A percentile compares a stretch with the other conserved stretches of the same genome.
These are phyloP conservation scores for Tolypocladium nubicola DNA, from an alignment of 2,329 filamentous ascomycete genomes.

Conservation along the genomic window DNA sequence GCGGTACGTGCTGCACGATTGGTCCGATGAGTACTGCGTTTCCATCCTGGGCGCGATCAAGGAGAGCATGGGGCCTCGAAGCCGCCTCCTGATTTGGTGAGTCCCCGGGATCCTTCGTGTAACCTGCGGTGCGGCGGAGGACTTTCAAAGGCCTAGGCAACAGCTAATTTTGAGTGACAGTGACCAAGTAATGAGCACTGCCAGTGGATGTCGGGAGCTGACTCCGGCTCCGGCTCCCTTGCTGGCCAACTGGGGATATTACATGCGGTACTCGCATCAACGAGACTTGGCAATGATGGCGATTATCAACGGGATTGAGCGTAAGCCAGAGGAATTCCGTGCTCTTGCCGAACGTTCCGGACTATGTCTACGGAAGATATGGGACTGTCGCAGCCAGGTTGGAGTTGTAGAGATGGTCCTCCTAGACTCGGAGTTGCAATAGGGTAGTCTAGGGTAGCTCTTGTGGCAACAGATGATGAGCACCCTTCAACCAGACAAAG, in stretches of 20 bases:
- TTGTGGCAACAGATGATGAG: too few species aligned
- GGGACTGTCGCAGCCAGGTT: slow-evolving; percentile 19
- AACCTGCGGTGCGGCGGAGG: too few species aligned
- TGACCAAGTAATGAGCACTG: slow-evolving; percentile 26
- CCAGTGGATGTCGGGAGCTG: slow-evolving; percentile 15
- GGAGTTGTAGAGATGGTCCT: slow-evolving; percentile 15
- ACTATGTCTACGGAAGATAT: slow-evolving; percentile 18
- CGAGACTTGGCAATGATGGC: slow-evolving; percentile 22
- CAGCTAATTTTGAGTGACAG: slow-evolving; percentile 7
- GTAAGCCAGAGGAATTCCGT: slow-evolving; percentile 19
- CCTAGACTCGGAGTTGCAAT: slow-evolving; percentile 2
- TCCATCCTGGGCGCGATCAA: slow-evolving; percentile 13
- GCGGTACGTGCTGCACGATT: slow-evolving; percentile 21
- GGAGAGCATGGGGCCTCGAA: slow-evolving; percentile 8
- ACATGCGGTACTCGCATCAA: slow-evolving; percentile 18
- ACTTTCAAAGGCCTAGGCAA: too few species aligned
- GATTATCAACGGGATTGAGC: slow-evolving; percentile 24
- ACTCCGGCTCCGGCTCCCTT: slow-evolving; percentile 16
- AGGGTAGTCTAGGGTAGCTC: too few species aligned
- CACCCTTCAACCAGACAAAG: too few species aligned
- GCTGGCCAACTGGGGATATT: slow-evolving; percentile 24
- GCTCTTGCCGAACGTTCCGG: slow-evolving; percentile 16
- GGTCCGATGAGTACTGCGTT: slow-evolving; percentile 22
- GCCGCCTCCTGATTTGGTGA: slow-evolving; percentile 9
- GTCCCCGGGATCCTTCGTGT: not conserved